Evolutionary conservation across 2,329 filamentous ascomycete species (phyloP).

Genomic region (Colletotrichum karsti): DNA sequence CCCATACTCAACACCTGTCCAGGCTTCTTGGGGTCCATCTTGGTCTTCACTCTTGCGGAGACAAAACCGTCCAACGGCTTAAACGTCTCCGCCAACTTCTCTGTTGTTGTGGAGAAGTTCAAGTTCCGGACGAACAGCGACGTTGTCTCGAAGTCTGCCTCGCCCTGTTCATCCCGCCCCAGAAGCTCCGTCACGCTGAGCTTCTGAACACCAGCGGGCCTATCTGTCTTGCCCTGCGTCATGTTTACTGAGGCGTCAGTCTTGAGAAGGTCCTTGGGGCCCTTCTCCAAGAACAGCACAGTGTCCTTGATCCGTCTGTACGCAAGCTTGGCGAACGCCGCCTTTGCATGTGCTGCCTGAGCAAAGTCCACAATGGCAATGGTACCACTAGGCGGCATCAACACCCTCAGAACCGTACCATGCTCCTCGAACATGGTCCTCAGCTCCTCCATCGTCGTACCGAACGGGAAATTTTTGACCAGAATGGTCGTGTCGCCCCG

Average conservation of each 20-base stretch:
- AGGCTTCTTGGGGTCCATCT: slow-evolving; percentile 88
- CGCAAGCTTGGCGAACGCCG: slow-evolving; percentile 84
- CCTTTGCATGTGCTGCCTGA: slow-evolving; percentile 79
- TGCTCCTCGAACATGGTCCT: slow-evolving; percentile 85
- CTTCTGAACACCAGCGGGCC: slow-evolving; percentile 62
- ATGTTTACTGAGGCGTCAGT: slow-evolving; percentile 34
- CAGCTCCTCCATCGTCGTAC: slow-evolving; percentile 81
- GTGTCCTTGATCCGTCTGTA: slow-evolving; percentile 93
- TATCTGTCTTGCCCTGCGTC: slow-evolving; percentile 41
- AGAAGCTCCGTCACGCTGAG: slow-evolving; percentile 75
- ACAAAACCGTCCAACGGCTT: slow-evolving; percentile 86
- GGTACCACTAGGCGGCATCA: slow-evolving; percentile 93
- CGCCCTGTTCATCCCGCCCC: slow-evolving; percentile 60
- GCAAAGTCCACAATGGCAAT: slow-evolving; percentile 93
- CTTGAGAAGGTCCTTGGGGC: slow-evolving; percentile 81
- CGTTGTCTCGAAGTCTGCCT: slow-evolving; percentile 71
- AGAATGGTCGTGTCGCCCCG: slow-evolving; percentile 88
- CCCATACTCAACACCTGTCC: slow-evolving; percentile 94
- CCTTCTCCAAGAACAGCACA: slow-evolving; percentile 92
- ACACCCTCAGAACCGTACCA: slow-evolving; percentile 80
- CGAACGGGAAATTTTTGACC: slow-evolving; percentile 94
- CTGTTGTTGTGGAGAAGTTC: slow-evolving; percentile 87
- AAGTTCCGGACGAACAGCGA: slow-evolving; percentile 95
- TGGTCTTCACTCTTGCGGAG: slow-evolving; percentile 90
- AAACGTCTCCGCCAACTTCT: slow-evolving; percentile 80